phyloP scores from a whole-genome alignment of 805 yeast genomes.

The Candida arabinofermentans region DNA sequence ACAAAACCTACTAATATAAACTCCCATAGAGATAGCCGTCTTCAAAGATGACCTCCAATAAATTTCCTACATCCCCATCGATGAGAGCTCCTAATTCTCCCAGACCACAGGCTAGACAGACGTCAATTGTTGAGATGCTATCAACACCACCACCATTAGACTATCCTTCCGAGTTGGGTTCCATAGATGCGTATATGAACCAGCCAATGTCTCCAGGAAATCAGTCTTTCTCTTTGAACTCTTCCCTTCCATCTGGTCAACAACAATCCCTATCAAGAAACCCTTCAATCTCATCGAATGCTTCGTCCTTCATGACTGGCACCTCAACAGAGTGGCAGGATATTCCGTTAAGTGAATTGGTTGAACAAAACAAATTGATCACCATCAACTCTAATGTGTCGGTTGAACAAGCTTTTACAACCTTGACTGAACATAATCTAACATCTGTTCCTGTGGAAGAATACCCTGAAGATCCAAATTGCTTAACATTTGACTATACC shows the following conservation, averaged over 20 bases:
- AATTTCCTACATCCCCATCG: conserved; percentile 34
- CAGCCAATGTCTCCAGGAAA: conserved; percentile 15
- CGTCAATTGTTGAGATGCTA: conserved; percentile 70
- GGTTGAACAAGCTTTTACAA: conserved; percentile 86
- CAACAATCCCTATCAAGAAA: conserved; percentile 31
- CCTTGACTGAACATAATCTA: conserved; percentile 63
- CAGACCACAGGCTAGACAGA: conserved; percentile 41
- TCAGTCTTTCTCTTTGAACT: conserved; percentile 5
- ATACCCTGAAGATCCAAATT: conserved; percentile 52
- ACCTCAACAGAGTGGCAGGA: conserved; percentile 63
- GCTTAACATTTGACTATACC: conserved; percentile 86
- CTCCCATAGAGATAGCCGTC: neutral
- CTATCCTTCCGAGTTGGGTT: conserved; percentile 9
- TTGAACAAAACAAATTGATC: conserved; percentile 74
- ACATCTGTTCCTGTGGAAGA: conserved; percentile 82
- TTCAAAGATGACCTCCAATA: conserved; percentile 20
- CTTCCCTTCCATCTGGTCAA: conserved; percentile 3
- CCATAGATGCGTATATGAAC: conserved; percentile 11
- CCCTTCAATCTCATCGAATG: conserved; percentile 33
- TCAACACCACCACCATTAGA: conserved; percentile 73
- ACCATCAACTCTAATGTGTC: conserved; percentile 62
- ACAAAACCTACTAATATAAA: neutral
- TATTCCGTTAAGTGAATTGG: conserved; percentile 64
- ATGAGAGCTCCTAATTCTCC: conserved; percentile 35
- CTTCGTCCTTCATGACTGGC: conserved; percentile 24